phyloP scores from a whole-genome alignment of 2,329 filamentous ascomycete genomes.

The Ophiostoma piceae region DNA sequence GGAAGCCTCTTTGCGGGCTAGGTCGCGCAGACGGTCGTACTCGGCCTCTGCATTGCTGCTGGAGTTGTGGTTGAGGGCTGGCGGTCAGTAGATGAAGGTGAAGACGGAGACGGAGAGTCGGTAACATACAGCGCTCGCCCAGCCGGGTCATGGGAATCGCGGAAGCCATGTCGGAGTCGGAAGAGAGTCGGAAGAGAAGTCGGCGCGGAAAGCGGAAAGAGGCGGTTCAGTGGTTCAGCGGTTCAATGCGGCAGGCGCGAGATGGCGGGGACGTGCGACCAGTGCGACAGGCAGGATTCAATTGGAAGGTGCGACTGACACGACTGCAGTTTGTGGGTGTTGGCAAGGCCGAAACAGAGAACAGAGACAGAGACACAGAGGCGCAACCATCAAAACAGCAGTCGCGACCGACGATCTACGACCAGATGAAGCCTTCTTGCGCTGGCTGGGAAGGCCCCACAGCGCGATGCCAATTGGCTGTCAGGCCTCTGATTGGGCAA shows the following conservation, averaged over 20 bases:
- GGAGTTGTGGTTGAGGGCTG: conserved; percentile 71
- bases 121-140: conserved; percentile 42
- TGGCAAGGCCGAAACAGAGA: no score
- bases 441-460: not conserved
- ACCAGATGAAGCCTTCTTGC: not conserved
- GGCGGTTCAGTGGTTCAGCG: not conserved
- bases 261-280: not conserved
- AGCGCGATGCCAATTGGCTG: not conserved
- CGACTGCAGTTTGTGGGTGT: no score
- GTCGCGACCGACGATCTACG: conserved; percentile 5
- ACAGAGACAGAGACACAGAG: no score
- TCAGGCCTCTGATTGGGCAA: not conserved
- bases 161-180: conserved; percentile 24
- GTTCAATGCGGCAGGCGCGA: not conserved
- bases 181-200: not conserved
- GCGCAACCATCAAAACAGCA: not conserved
- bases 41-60: conserved; percentile 69
- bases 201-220: not conserved
- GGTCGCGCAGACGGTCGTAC: conserved; percentile 83
- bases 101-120: not conserved
- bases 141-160: conserved; percentile 40
- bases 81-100: conserved; percentile 5
- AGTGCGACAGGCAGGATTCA: not conserved
- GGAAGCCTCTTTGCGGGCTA: conserved; percentile 72
- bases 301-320: not conserved